Percentiles rank a stretch among this genome's conserved stretches.
phyloP scores from a whole-genome alignment of 2,329 filamentous ascomycete genomes.

The Trichoderma sp. region DNA sequence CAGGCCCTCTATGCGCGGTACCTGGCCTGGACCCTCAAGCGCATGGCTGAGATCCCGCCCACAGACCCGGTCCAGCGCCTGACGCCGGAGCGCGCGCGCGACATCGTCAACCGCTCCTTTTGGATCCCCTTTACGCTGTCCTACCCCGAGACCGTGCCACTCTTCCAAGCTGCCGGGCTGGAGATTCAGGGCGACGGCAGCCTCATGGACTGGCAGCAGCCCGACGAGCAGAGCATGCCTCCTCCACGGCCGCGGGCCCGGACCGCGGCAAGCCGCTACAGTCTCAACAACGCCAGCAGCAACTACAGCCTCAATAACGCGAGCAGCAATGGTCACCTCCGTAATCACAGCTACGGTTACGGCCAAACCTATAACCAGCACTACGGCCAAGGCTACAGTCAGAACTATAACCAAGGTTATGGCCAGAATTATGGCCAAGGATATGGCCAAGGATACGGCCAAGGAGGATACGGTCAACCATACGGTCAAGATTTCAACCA shows the following conservation, averaged over 20 bases:
- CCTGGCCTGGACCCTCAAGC: conserved; percentile 39
- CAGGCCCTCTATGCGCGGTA: conserved; percentile 32
- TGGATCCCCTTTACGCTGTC: conserved; percentile 37
- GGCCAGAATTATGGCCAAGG: neutral
- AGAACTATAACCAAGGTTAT: neutral
- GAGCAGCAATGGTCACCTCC: neutral
- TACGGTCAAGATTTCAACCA: neutral
- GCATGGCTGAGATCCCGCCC: conserved; percentile 29
- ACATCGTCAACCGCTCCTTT: conserved; percentile 31
- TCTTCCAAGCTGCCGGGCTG: conserved; percentile 37
- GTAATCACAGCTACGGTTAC: neutral
- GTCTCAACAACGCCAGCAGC: neutral
- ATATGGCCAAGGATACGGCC: neutral
- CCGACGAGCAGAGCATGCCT: neutral
- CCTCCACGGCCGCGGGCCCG: neutral
- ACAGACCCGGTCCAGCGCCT: conserved; percentile 26
- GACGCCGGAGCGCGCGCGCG: conserved; percentile 22
- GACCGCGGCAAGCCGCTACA: conserved; percentile 5
- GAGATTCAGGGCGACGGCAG: conserved; percentile 23
- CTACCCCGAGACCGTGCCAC: conserved; percentile 30
- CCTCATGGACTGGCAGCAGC: conserved; percentile 13
- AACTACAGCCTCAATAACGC: neutral
- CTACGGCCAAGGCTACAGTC: neutral
- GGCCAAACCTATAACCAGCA: neutral
- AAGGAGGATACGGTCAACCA: neutral